Evolutionary conservation across 106 monocot species (phyloP), one percentile per base, ranked within the genome.

Genomic region (Allium fistulosum): DNA sequence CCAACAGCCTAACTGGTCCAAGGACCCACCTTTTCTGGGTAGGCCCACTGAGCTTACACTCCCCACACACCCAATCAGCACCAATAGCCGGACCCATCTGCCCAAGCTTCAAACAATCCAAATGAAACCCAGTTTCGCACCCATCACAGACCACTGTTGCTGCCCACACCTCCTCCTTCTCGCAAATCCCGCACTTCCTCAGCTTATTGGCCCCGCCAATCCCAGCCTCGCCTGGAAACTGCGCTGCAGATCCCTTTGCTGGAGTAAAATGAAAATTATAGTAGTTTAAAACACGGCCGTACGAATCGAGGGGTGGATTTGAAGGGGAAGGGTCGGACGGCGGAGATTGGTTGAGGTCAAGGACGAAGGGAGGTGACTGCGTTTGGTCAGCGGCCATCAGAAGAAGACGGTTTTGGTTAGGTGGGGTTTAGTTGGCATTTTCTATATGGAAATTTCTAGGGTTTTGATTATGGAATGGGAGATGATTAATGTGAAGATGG

Each of bases 81-180:
- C 17, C 18, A 11, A 28, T 65, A 7, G 48, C 49, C 12, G 11
- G 22, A 11, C 67, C 70, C 63, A 69, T 48, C 28, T 61, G 28
- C 62, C 74, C 59, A 55, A 70, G 11, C 65, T 74, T 63, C 8
- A 69, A 71, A 76, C 99, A 99, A n/a, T n/a, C 63, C 48, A 93
- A 22, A 65, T 93, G 99, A 74, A 99, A 99, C 53, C 99, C 99
- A n/a, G 74, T 58, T 64, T 99, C 99, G 79, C 99, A 99, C n/a
- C 82, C 82, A 67, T 99, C 99, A 73, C 99, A 93, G 1, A 99
- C 77, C 68, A 99, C 65, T 3, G 99, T 99, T 15, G 46, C 69
- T 5, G 77, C 83, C 0, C 71, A 62, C 3, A 78, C 71, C 87
- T 99, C 99, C 16, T 77, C 67, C 61, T 49, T 66, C 45, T 82